Evolutionary conservation across 1,284 basidiomycete genomes (phyloP).

Genomic region (Rhodotorula sp.): DNA sequence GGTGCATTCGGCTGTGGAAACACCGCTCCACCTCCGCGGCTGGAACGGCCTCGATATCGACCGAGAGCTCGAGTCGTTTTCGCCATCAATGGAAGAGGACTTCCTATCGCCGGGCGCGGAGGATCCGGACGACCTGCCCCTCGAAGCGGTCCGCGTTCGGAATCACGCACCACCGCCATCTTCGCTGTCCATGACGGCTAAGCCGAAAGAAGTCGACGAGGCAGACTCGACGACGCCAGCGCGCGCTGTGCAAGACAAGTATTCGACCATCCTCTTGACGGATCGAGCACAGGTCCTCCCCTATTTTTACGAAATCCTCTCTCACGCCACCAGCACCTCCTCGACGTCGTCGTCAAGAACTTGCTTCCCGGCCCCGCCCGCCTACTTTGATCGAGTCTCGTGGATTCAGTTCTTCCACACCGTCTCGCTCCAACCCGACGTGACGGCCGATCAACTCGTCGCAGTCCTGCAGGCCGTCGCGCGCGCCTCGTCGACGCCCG

Average conservation of each 20-base stretch:
- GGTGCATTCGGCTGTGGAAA: background rate
- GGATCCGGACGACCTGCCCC: background rate
- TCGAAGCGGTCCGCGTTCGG: background rate
- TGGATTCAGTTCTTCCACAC: constrained; percentile 22
- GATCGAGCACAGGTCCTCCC: background rate
- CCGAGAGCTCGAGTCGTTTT: background rate
- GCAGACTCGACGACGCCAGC: background rate
- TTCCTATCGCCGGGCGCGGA: background rate
- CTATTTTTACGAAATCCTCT: constrained; percentile 7
- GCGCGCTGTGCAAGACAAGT: background rate
- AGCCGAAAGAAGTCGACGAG: background rate
- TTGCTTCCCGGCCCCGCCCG: constrained; percentile 1
- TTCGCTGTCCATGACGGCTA: background rate
- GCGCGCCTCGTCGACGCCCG: background rate
- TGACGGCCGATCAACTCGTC: constrained; percentile 4
- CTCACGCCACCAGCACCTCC: background rate
- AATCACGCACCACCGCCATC: too few species aligned
- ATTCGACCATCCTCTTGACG: background rate
- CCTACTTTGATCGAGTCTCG: constrained; percentile 10
- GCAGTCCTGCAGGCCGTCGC: constrained; percentile 14
- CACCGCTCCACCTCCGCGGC: background rate
- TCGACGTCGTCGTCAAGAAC: background rate
- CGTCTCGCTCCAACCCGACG: background rate
- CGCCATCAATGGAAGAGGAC: background rate
- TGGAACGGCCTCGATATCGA: background rate